These are phyloP conservation scores for Kodamaea kaohsiungensis DNA, from an alignment of 805 yeast genomes.

Conservation along the genomic window DNA sequence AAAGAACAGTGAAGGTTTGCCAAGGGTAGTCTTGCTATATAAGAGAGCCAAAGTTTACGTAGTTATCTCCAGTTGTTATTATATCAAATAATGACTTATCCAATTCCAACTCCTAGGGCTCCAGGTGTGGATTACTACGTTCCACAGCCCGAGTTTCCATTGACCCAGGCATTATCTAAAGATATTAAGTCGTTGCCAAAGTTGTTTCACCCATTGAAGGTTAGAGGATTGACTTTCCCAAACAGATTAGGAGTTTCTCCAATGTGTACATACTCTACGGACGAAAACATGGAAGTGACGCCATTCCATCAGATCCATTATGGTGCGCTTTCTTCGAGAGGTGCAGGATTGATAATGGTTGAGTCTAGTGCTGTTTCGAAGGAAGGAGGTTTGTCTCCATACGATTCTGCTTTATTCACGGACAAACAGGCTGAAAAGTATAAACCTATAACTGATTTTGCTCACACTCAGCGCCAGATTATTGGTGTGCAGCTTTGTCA, in stretches of 20 bases:
- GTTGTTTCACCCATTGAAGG: constrained; percentile 45
- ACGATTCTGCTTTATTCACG: constrained; percentile 50
- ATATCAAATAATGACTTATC: neutral
- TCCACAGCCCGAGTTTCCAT: constrained; percentile 6
- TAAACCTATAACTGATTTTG: constrained; percentile 44
- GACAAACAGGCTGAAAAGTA: constrained; percentile 48
- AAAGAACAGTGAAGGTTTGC: too few relatives aligned
- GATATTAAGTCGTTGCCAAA: constrained; percentile 25
- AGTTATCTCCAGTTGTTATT: too few relatives aligned
- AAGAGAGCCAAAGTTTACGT: too few relatives aligned
- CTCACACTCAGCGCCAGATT: constrained; percentile 43
- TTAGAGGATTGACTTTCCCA: constrained; percentile 40
- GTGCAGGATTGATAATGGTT: constrained; percentile 48
- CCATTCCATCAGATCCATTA: constrained; percentile 52
- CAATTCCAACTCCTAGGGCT: constrained; percentile 1
- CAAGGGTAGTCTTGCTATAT: too few relatives aligned
- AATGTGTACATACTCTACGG: constrained; percentile 54
- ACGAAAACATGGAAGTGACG: constrained; percentile 39
- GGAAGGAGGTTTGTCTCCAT: constrained; percentile 44
- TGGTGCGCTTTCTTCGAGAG: constrained; percentile 47
- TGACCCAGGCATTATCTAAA: neutral
- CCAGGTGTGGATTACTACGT: constrained; percentile 1
- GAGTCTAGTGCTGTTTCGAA: constrained; percentile 47
- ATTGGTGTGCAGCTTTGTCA: constrained; percentile 58
- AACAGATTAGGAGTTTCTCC: constrained; percentile 60